Evolutionary conservation across 1,139 yeast genomes (phyloP).

Genomic region (Insectozyma bohioensis): DNA sequence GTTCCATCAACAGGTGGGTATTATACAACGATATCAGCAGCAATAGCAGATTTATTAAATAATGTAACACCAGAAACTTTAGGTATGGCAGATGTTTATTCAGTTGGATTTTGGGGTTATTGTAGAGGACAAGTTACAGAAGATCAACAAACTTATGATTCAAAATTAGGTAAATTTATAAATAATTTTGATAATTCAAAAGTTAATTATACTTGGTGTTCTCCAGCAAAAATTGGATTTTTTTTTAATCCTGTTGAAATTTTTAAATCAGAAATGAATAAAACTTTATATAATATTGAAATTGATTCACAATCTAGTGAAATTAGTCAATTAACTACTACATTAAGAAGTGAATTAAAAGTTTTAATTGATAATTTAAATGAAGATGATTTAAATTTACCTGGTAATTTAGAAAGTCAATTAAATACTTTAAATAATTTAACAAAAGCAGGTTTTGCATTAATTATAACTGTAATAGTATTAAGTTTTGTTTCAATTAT

Average conservation of each 20-base stretch:
- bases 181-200: conserved; percentile 29
- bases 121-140: conserved; percentile 52
- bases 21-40: conserved; percentile 15
- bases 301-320: conserved; percentile 17
- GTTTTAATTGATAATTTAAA: conserved; percentile 30
- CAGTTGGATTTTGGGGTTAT: conserved; percentile 72
- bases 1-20: conserved; percentile 8
- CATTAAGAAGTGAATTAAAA: conserved; percentile 25
- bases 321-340: conserved; percentile 17
- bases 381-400: conserved; percentile 34
- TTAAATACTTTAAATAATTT: conserved; percentile 30
- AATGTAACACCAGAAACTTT: conserved; percentile 26
- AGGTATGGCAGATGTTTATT: conserved; percentile 62
- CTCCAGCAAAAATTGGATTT: conserved; percentile 47
- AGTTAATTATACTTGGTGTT: conserved; percentile 55
- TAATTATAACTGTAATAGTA: conserved; percentile 29
- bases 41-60: conserved; percentile 15
- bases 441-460: conserved; percentile 28
- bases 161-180: conserved; percentile 9
- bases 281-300: conserved; percentile 23
- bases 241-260: conserved; percentile 54
- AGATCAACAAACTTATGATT: conserved; percentile 9
- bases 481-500: conserved; percentile 29
- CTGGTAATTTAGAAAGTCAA: conserved; percentile 36
- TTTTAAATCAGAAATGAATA: conserved; percentile 38